Evolutionary conservation across 768 basidiomycete species (phyloP), one percentile per base, ranked within the genome.

Genomic region (Kwoniella bestiolae): DNA sequence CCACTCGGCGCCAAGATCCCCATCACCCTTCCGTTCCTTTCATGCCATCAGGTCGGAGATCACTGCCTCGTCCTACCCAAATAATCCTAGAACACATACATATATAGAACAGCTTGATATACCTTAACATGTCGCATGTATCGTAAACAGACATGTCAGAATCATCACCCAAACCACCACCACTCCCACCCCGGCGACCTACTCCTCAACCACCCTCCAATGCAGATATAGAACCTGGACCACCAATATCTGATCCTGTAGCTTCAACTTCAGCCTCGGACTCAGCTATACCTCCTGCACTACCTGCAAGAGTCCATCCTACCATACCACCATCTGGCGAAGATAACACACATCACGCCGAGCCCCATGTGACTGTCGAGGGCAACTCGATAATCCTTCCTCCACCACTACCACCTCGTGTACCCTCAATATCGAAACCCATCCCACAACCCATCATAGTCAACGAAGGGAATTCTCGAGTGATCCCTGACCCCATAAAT

Each of bases 151-250:
- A 47, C 25, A 47, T 47, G 46, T 7, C n/a, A n/a, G n/a, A n/a
- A n/a, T n/a, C n/a, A 21, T 16, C 9, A 34, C 28, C 58, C 21
- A 34, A 29, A 25, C 56, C 64, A 38, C 65, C 65, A 8, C 47
- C 35, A 16, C 34, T 66, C 5, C 65, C 65, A 23, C 58, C 57
- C 11, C 49, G 65, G 26, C 60, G 52, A 34, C 21, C 35, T 11
- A 56, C 34, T 14, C 55, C 55, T n/a, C 35, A 18, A 34, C 28
- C 31, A 16, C 26, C 31, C 14, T 32, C 34, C 18, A 14, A 31
- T 34, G 21, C 35, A 7, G 57, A 46, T 18, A 34, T 34, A 12
- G 32, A 35, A 23, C 56, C 34, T 18, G 56, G 23, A 23, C 38
- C 56, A 34, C 52, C 52, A 14, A 53, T 32, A 4, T 35, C 52